Evolutionary conservation across 169 alveolate species (phyloP).

Genomic region (Plasmodium vinckei): DNA sequence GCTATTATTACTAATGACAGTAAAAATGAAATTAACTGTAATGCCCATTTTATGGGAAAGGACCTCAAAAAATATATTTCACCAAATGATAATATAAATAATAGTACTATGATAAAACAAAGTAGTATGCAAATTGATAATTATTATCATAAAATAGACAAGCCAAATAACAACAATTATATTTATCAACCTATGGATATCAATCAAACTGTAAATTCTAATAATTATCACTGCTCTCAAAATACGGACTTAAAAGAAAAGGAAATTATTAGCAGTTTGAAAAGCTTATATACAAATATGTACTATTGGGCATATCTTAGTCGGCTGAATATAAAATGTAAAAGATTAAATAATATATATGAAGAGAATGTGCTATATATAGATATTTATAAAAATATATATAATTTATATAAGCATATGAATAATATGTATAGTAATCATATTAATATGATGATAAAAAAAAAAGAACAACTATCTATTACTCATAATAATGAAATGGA

Average conservation of each 20-base stretch:
- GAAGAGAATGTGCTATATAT: slow-evolving; percentile 11
- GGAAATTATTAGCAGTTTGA: slow-evolving; percentile 19
- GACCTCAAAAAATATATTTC: no score
- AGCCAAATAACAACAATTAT: no score
- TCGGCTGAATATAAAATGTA: slow-evolving; percentile 35
- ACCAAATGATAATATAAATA: no score
- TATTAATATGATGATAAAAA: slow-evolving; percentile 18
- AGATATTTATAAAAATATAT: slow-evolving; percentile 50
- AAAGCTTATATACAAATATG: slow-evolving; percentile 25
- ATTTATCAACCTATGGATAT: no score
- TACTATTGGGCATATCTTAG: slow-evolving; percentile 56
- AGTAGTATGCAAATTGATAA: no score
- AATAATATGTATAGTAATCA: slow-evolving; percentile 27
- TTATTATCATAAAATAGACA: no score
- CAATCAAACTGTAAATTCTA: no score
- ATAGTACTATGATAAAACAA: no score
- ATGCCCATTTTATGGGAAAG: no score
- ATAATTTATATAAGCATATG: slow-evolving; percentile 38
- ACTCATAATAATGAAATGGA: slow-evolving; percentile 75
- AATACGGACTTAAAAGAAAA: neutral
- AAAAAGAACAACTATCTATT: slow-evolving; percentile 57
- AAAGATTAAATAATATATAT: neutral
- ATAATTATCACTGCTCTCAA: no score
- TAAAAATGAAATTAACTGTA: no score
- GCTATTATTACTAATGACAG: no score